Evolutionary conservation across 129 eudicot genomes (phyloP).

Genomic region (Escallonia rubra): DNA sequence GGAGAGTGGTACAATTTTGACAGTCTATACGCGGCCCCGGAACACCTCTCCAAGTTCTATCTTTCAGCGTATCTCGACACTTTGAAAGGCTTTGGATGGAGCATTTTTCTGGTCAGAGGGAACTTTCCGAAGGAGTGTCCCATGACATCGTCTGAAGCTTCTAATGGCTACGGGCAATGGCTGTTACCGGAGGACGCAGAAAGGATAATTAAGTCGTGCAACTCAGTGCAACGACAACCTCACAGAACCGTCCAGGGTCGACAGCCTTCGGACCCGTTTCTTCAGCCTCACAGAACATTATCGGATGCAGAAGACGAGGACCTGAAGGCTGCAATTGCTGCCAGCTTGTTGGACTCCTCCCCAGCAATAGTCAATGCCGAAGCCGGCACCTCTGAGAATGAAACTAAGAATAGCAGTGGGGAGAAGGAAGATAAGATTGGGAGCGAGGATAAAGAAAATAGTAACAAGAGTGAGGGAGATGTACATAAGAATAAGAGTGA

Average conservation of each 20-base stretch:
- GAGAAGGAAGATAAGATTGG: neutral
- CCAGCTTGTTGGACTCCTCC: constrained; percentile 72
- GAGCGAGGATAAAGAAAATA: too few species aligned
- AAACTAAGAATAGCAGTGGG: constrained; percentile 8
- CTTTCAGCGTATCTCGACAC: constrained; percentile 94
- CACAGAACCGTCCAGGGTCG: constrained; percentile 15
- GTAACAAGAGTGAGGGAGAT: too few species aligned
- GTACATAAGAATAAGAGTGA: too few species aligned
- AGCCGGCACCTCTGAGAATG: constrained; percentile 15
- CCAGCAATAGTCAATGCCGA: constrained; percentile 24
- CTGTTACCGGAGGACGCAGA: constrained; percentile 78
- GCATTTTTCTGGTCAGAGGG: constrained; percentile 85
- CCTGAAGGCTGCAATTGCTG: constrained; percentile 84
- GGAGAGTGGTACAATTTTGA: constrained; percentile 99
- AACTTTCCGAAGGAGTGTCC: constrained; percentile 90
- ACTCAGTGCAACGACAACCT: constrained; percentile 32
- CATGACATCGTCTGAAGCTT: constrained; percentile 71
- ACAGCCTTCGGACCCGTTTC: constrained; percentile 8
- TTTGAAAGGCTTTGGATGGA: constrained; percentile 87
- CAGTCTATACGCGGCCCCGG: constrained; percentile 86
- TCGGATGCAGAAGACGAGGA: constrained; percentile 72
- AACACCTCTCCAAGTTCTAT: constrained; percentile 92
- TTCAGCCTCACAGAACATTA: constrained; percentile 9
- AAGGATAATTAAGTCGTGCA: constrained; percentile 69
- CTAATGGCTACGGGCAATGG: constrained; percentile 92